Conservation (phyloP, 345 rosid genomes). For the Bruguiera sexangula region DNA sequence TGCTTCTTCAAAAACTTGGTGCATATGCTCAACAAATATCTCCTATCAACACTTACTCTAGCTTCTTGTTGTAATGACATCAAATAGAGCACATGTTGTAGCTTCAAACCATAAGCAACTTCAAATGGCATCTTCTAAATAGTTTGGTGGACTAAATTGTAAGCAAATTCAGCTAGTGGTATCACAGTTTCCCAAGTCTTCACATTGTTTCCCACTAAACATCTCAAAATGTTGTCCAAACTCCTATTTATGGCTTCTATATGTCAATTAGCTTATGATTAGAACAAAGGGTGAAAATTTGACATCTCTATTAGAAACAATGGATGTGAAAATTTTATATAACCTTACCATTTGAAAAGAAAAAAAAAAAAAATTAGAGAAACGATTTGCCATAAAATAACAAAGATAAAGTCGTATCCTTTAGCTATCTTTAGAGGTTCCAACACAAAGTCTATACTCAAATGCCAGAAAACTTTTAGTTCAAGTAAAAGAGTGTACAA, state of each 20-base stretch:
- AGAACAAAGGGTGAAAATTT: no score
- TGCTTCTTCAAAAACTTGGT: not conserved
- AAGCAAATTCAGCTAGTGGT: no score
- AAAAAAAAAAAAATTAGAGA: not conserved
- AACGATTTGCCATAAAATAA: not conserved
- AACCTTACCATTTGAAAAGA: no score
- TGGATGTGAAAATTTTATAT: no score
- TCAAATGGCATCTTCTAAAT: no score
- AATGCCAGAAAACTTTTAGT: not conserved
- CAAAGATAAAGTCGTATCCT: not conserved
- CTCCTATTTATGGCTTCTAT: no score
- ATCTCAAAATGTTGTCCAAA: no score
- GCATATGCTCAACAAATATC: not conserved
- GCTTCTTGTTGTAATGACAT: conserved; percentile 4
- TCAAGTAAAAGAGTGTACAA: not conserved
- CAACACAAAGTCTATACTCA: not conserved
- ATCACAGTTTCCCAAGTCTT: no score
- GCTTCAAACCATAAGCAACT: not conserved
- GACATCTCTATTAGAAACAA: no score
- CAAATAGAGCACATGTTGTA: conserved; percentile 1
- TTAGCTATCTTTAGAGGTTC: not conserved
- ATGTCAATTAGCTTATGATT: no score
- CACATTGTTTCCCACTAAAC: no score
- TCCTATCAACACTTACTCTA: not conserved
- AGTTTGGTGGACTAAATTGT: no score